Evolutionary conservation across 129 eudicot genomes (phyloP), one percentile per base, ranked within the genome.

Genomic region (Silybum marianum): DNA sequence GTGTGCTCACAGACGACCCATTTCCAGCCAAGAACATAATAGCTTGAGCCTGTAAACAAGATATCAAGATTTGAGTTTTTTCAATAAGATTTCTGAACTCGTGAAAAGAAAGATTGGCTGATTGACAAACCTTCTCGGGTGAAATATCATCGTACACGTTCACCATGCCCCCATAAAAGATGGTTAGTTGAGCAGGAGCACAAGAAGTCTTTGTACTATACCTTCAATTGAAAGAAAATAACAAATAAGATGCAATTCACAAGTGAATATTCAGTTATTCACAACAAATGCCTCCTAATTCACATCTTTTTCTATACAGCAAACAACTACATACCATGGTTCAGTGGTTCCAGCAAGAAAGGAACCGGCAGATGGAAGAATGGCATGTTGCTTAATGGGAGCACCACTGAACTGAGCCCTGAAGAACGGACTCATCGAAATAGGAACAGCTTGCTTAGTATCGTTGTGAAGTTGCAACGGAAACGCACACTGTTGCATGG

Each of bases 21-120:
- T 87, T 91, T 82, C 89, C 93, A 38, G 96, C 96, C 88, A 91
- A 83, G 60, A 88, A 73, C 96, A 91, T 88, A 18, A 91, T 91
- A 23, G 96, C 96, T 78, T 91, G 96, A 82, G 92, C 96, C 96
- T 91, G 78, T 21, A 72, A 6, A 39, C 4, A 68, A 26, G 12
- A 70, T 9, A 54, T 73, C 51, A 84, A 77, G 62, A 13, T n/a
- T 40, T 25, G 5, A 70, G 51, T 28, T 74, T 80, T 73, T 39
- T 26, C 75, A 84, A 62, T 74, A 72, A 73, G 34, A 78, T 19
- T 72, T 22, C 28, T 18, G n/a, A 71, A 77, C 28, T 23, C 0
- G 22, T 38, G 12, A 67, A n/a, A 28, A 24, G 39, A 40, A 78
- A 77, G n/a, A 16, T 2, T 2, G 6, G 19, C 9, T 16, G 12